Base-by-base conservation (phyloP, 768 basidiomycete genomes). In the Xerocomus spinulosus region DNA sequence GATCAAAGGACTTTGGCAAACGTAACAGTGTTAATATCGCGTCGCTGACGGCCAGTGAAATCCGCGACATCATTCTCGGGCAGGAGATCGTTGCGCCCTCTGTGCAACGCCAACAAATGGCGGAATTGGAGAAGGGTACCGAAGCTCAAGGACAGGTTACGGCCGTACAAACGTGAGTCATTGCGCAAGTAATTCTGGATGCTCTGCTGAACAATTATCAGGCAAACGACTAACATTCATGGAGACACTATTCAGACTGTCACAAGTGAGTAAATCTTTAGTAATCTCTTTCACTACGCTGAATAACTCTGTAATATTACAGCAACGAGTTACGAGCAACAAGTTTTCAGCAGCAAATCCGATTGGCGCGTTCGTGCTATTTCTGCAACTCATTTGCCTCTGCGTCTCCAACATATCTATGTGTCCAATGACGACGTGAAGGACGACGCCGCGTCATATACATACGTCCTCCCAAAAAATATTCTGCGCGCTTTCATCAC, bases 351-450 rank as follows among this genome's bases (percentile, higher is more conserved):
- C 69, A 91, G 87, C 74, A 98, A 99, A 75, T 97, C 96, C 4
- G 96, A 99, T 68, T 99, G 96, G 96, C 92, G 96, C 59, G 90
- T 97, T 26, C 87, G 96, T 53, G 96, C 96, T 28, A 98, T 99
- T 60, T 94, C 92, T 14, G 88, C 96, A 0, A 98, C 94, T 18
- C 94, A 99, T 68, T 78, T 99, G 38, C 83, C 95, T 4, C 83
- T 99, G 51, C 92, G 96, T 61, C 76, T 98, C 51, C 94, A 98
- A 64, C 94, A 99, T 65, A 96, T 98, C 69, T 98, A 96, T 67
- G 96, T 99, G 26, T 95, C 93, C 34, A 99, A 97, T 62, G 96
- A 99, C 60, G 95, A 99, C 62, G 94, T 99, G 61, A 95, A 95
- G 69, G 96, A 99, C 62, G 96, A 98, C 60, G 92, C 94, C 5